A percentile compares a stretch with the other conserved stretches of the same genome.
phyloP scores from a whole-genome alignment of 2,329 filamentous ascomycete genomes.

The Xylaria sp. region DNA sequence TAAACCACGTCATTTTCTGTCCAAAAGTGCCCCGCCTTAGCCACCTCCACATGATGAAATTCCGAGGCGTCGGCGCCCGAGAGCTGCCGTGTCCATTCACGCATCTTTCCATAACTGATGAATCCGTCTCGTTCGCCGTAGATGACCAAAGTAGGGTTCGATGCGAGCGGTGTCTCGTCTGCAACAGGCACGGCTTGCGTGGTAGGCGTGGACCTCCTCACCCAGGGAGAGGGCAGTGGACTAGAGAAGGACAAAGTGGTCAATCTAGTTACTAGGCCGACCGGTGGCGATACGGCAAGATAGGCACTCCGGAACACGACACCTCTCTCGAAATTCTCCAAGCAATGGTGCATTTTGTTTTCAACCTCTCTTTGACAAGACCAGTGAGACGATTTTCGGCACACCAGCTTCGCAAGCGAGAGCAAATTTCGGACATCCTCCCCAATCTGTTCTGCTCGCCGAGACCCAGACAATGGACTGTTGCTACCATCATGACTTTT shows the following conservation, averaged over 20 bases:
- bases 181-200: slow-evolving; percentile 26
- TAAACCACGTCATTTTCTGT: slow-evolving; percentile 62
- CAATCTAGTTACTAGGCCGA: slow-evolving; percentile 69
- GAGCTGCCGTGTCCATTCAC: slow-evolving; percentile 72
- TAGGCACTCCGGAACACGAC: slow-evolving; percentile 61
- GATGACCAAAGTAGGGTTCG: slow-evolving; percentile 72
- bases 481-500: slow-evolving; percentile 54
- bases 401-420: slow-evolving; percentile 53
- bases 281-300: slow-evolving; percentile 75
- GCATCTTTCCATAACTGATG: slow-evolving; percentile 71
- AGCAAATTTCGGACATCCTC: slow-evolving; percentile 62
- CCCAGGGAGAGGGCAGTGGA: slow-evolving; percentile 42
- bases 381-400: slow-evolving; percentile 39
- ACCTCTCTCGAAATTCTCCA: slow-evolving; percentile 51
- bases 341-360: slow-evolving; percentile 38
- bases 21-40: slow-evolving; percentile 73
- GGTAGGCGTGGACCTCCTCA: slow-evolving; percentile 36
- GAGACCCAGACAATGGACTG: slow-evolving; percentile 35
- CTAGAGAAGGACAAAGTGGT: slow-evolving; percentile 68
- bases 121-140: slow-evolving; percentile 83
- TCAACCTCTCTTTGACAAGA: slow-evolving; percentile 29
- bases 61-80: slow-evolving; percentile 54
- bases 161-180: slow-evolving; percentile 66
- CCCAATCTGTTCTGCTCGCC: slow-evolving; percentile 61
- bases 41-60: slow-evolving; percentile 62